phyloP scores from a whole-genome alignment of 2,329 filamentous ascomycete species.

The Sclerotinia sclerotiorum region DNA sequence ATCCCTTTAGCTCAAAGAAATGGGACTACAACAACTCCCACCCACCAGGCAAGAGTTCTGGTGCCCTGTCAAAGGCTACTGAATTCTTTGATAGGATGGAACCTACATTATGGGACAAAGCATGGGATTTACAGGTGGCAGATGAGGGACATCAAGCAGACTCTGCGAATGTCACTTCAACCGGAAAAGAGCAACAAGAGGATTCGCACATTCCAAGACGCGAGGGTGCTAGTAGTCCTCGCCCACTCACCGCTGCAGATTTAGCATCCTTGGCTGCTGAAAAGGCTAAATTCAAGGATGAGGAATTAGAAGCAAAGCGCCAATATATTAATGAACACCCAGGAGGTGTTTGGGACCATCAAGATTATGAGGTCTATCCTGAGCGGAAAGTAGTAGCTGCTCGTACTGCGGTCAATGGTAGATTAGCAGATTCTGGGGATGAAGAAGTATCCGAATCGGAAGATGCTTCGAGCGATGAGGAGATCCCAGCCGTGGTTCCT shows the following conservation, averaged over 20 bases:
- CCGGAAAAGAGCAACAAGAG: neutral
- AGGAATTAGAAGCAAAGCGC: neutral
- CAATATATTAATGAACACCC: neutral
- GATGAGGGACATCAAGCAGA: too few relatives aligned
- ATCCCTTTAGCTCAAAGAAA: too few relatives aligned
- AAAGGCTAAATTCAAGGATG: neutral
- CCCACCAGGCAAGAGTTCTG: too few relatives aligned
- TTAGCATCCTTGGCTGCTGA: neutral
- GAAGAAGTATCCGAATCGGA: neutral
- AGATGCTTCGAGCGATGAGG: neutral
- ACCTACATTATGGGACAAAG: too few relatives aligned
- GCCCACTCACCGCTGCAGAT: neutral
- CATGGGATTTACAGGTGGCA: too few relatives aligned
- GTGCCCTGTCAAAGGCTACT: too few relatives aligned
- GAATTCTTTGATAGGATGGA: too few relatives aligned
- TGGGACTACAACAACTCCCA: too few relatives aligned
- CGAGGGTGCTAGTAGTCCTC: accelerated
- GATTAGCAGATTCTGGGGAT: too few relatives aligned
- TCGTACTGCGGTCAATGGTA: neutral
- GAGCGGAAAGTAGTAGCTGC: neutral
- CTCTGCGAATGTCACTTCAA: too few relatives aligned
- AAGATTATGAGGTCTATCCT: neutral
- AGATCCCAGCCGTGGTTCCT: neutral
- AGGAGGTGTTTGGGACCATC: neutral
- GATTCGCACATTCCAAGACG: too few relatives aligned